A percentile compares a stretch with the other conserved stretches of the same genome.
phyloP scores from a whole-genome alignment of 202 grass and related monocot genomes.

The Panicum hallii region DNA sequence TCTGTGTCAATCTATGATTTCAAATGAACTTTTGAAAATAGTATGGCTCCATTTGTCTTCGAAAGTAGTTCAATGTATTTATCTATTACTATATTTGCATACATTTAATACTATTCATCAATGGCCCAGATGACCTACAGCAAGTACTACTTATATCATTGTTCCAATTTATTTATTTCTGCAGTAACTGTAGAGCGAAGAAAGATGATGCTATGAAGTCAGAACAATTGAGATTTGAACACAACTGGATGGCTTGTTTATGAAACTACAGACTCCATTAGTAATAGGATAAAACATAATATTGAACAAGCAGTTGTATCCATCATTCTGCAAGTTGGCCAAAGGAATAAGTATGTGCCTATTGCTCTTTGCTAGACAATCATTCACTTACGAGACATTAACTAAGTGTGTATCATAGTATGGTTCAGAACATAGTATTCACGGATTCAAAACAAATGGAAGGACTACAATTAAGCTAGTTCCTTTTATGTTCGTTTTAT shows the following conservation, averaged over 20 bases:
- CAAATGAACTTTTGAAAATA: neutral
- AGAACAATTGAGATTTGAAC: neutral
- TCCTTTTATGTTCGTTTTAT: neutral
- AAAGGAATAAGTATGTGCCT: neutral
- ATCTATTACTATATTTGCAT: neutral
- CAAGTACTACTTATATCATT: neutral
- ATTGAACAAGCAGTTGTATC: neutral
- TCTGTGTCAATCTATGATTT: neutral
- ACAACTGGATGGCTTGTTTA: neutral
- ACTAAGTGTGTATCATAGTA: neutral
- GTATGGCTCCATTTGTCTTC: neutral
- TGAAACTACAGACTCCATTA: constrained; percentile 32
- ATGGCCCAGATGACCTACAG: neutral
- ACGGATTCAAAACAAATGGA: neutral
- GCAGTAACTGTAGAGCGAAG: neutral
- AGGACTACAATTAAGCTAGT: neutral
- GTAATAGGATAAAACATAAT: neutral
- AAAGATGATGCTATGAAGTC: constrained; percentile 3
- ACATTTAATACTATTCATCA: neutral
- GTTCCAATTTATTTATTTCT: neutral
- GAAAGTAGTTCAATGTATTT: neutral
- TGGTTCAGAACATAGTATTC: constrained; percentile 4
- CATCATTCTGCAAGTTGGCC: neutral
- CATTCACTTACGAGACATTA: neutral
- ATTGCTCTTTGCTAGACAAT: neutral